A percentile compares a stretch with the other conserved stretches of the same genome.
Evolutionary conservation across 2,329 filamentous ascomycete species (phyloP).

Genomic region (Aspergillus novoparasiticus): DNA sequence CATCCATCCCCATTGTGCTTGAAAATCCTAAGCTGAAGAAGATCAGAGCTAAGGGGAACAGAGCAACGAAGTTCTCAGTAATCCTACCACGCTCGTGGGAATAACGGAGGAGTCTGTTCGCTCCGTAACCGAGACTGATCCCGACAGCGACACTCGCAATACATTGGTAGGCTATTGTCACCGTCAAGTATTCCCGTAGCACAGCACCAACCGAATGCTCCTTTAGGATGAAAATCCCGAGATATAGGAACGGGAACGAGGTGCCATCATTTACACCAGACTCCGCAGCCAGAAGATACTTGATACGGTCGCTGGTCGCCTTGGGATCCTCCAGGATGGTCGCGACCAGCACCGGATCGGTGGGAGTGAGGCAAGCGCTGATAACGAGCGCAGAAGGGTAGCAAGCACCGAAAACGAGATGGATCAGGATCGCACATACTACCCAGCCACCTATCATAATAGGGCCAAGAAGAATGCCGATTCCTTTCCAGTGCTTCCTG

Average conservation of each 20-base stretch:
- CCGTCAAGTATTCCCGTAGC: neutral
- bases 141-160: neutral
- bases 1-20: constrained; percentile 1
- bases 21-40: neutral
- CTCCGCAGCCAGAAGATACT: neutral
- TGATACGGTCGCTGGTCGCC: neutral
- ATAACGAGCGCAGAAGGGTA: neutral
- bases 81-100: neutral
- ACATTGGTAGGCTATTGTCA: neutral
- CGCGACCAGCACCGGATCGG: constrained; percentile 1
- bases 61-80: neutral
- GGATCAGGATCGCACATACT: neutral
- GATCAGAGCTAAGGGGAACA: constrained; percentile 1
- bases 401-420: neutral
- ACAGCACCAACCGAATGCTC: neutral
- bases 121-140: neutral
- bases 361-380: constrained; percentile 1
- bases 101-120: neutral
- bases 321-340: constrained; percentile 1
- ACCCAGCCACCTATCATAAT: neutral
- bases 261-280: neutral
- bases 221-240: neutral
- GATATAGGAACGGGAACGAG: neutral
- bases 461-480: neutral
- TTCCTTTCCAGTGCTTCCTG: neutral